phyloP scores from a whole-genome alignment of 1,139 yeast species.

The Arxiozyma bovina region DNA sequence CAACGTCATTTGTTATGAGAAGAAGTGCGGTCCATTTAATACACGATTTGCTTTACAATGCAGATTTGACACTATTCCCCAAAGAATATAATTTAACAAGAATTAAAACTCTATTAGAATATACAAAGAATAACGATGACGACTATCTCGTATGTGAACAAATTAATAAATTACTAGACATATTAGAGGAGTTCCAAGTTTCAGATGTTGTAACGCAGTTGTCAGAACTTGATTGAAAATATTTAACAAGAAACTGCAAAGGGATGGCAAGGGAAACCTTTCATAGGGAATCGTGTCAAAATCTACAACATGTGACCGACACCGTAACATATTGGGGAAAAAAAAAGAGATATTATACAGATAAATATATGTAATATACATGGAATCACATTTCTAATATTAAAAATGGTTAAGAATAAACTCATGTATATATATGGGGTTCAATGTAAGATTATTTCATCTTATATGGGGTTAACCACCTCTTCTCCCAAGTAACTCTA shows the following conservation, averaged over 20 bases:
- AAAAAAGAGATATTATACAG: too few species aligned
- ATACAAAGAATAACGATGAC: conserved; percentile 39
- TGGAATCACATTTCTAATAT: too few species aligned
- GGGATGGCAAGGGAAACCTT: neutral
- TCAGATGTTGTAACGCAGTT: neutral
- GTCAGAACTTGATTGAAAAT: neutral
- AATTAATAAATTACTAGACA: conserved; percentile 37
- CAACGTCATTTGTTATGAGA: conserved; percentile 44
- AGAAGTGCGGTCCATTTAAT: conserved; percentile 67
- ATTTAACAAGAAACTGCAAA: too few species aligned
- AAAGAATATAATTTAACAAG: conserved; percentile 36
- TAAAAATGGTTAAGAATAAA: too few species aligned
- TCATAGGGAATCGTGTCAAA: too few species aligned
- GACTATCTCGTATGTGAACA: conserved; percentile 57
- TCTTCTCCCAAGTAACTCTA: too few species aligned
- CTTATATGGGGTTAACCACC: too few species aligned
- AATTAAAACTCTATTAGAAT: conserved; percentile 38
- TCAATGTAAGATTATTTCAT: too few species aligned
- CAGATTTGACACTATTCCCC: conserved; percentile 43
- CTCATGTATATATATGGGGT: too few species aligned
- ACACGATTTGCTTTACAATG: conserved; percentile 46
- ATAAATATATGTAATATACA: too few species aligned
- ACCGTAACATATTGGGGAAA: too few species aligned
- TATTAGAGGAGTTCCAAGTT: conserved; percentile 2
- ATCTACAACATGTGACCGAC: too few species aligned